Evolutionary conservation across 2,329 filamentous ascomycete genomes (phyloP), one percentile per base, ranked within the genome.

Genomic region (Lachnellula cervina): DNA sequence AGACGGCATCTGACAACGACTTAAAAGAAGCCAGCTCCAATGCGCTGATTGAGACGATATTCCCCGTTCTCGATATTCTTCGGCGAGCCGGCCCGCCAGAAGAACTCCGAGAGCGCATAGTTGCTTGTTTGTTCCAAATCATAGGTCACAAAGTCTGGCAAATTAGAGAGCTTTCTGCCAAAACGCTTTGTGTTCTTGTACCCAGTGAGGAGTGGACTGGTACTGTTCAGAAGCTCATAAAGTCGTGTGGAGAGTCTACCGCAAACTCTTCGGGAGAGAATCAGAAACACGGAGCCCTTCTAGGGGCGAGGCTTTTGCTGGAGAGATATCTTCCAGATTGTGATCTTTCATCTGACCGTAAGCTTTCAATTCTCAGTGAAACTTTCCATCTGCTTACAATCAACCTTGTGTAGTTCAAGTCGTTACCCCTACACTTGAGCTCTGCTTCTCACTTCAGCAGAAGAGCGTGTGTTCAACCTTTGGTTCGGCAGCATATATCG

Each of bases 11-110:
- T 5, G 40, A 50, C 19, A 46, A 55, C 8, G 37, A 56, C 1
- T 58, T 51, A 1, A 44, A 53, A 23, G 48, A 56, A 37, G 50
- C 57, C 14, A 77, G 56, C 71, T 75, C 51, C 72, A 66, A 70
- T 25, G 69, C 79, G 1, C 9, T 32, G 28, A 80, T 83, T 5
- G 88, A 92, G 70, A 86, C 86, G 0, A 87, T 93, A 2, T 93
- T 94, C 65, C 89, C 90, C 0, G 89, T 88, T 0, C 74, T 95
- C n/a, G 88, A 93, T 63, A 88, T 95, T 37, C 79, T 94, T 49
- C 83, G 88, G 49, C 81, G 89, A 51, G 86, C 86, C 11, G 82
- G 83, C 0, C 83, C 89, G 0, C 88, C 88, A 0, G 76, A 80
- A 23, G 68, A 76, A 2, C 72, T 81, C 56, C 75, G 79, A 1